A percentile compares a stretch with the other conserved stretches of the same genome.
Evolutionary conservation across 257 asterid genomes (phyloP).

Genomic region (Penstemon newberryi): DNA sequence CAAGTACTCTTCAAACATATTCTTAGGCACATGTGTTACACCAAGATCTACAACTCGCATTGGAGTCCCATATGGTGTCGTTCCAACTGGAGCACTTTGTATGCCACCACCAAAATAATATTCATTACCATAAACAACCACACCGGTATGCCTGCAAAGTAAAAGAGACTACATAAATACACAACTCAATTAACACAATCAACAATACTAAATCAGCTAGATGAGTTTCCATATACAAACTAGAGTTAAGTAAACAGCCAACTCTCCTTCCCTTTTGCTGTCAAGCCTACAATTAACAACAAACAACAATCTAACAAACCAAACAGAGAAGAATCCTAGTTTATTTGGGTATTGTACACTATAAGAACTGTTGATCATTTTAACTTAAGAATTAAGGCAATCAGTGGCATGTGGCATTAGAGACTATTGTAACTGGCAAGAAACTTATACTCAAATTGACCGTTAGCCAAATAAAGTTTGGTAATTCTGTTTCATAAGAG

Average conservation of each 20-base stretch:
- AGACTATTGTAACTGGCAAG: too few relatives aligned
- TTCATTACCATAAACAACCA: slow-evolving; percentile 81
- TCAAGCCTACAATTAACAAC: background rate
- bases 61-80: slow-evolving; percentile 86
- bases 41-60: slow-evolving; percentile 82
- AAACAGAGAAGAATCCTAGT: background rate
- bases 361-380: too few relatives aligned
- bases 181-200: background rate
- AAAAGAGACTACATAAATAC: background rate
- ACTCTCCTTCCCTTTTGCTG: too few relatives aligned
- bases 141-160: slow-evolving; percentile 89
- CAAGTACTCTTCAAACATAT: slow-evolving; percentile 77
- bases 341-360: background rate
- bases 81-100: slow-evolving; percentile 66
- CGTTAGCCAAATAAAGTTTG: too few relatives aligned
- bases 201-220: background rate
- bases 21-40: slow-evolving; percentile 80
- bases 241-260: background rate
- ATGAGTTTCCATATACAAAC: background rate
- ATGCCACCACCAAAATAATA: slow-evolving; percentile 93
- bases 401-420: too few relatives aligned
- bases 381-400: background rate
- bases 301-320: too few relatives aligned
- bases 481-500: too few relatives aligned
- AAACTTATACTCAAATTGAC: too few relatives aligned